Evolutionary conservation across 805 yeast species (phyloP), one percentile per base, ranked within the genome.

Genomic region (Saturnispora kantuleensis): DNA sequence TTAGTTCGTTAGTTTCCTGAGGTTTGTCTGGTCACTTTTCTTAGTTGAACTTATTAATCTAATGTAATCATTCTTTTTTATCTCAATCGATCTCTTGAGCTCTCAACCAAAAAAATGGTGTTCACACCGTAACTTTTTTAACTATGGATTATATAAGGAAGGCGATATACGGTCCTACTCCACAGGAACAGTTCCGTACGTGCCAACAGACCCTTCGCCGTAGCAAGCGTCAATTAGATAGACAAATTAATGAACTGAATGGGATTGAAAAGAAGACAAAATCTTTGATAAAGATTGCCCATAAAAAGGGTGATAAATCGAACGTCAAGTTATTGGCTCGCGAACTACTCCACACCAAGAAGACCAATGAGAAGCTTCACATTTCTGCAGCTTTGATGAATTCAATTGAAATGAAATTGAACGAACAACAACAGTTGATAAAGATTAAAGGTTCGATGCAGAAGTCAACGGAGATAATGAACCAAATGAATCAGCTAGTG

Each of bases 161-260:
- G 59, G 84, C 89, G 4, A 81, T 90, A 33, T 90, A 94, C 83
- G 98, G 98, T 0, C 97, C 97, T 0, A 96, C 89, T 58, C 96
- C 97, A 35, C 81, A 82, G 56, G 97, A 86, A 56, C 95, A 83
- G 56, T 79, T 76, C 71, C 67, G 93, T 45, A 82, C 78, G 52
- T 84, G 95, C 53, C 89, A 84, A 56, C 69, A 77, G 33, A 71
- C 87, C 16, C 73, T 90, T 35, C 79, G 97, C 47, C 84, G 82
- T 64, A 93, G 89, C 63, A 79, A 81, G 49, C 71, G 97, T 38
- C 89, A 83, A 56, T 64, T 90, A 32, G 97, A 93, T 51, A 73
- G 88, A 53, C 87, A 87, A 48, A 68, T 93, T 41, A 68, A 70
- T 45, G 77, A 73, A 29, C 65, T 90, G 41, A 67, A 65, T 37